Evolutionary conservation across 139 green algal genomes (phyloP).

Genomic region (Tetraselmis striata): DNA sequence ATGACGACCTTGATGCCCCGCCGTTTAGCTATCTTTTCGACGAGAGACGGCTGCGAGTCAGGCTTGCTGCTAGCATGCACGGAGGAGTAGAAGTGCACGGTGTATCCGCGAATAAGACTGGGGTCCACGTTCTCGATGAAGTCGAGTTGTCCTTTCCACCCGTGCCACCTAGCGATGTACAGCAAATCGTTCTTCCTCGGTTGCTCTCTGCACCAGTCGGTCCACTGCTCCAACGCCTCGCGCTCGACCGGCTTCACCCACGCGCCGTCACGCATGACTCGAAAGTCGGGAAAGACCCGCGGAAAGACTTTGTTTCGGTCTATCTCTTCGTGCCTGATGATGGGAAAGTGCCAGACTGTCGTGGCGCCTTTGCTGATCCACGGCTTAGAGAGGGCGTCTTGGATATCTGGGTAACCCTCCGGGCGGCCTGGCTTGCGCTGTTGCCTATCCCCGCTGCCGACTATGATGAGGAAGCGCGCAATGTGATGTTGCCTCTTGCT

Average conservation of each 20-base stretch:
- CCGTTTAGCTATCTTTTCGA: neutral
- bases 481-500: neutral
- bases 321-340: neutral
- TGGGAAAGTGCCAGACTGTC: neutral
- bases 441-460: neutral
- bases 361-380: neutral
- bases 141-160: neutral
- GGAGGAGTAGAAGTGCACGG: neutral
- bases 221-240: neutral
- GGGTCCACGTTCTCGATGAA: neutral
- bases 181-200: neutral
- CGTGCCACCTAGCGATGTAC: neutral
- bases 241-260: neutral
- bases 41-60: neutral
- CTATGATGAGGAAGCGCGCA: neutral
- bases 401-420: neutral
- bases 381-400: neutral
- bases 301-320: neutral
- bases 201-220: neutral
- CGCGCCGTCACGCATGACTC: neutral
- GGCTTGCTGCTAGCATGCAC: neutral
- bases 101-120: neutral
- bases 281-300: neutral
- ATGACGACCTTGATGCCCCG: neutral
- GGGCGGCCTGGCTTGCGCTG: neutral